Conservation (phyloP, 2,329 filamentous ascomycete genomes). For the Thermothelomyces thermophilus region DNA sequence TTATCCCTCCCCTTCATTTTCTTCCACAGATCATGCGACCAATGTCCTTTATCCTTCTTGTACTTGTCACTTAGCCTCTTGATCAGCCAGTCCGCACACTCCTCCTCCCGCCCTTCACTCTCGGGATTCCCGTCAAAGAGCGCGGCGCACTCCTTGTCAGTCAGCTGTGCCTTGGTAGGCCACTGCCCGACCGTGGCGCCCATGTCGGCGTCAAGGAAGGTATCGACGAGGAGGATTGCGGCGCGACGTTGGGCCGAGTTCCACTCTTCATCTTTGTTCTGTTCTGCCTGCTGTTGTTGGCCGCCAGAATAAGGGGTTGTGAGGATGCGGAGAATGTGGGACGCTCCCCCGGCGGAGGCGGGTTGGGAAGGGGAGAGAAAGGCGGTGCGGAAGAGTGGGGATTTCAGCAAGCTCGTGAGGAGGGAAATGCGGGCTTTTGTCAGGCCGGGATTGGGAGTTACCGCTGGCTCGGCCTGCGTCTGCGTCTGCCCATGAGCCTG, state of each 20-base stretch:
- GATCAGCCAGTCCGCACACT: conserved; percentile 52
- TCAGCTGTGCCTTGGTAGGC: conserved; percentile 35
- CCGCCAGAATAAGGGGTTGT: conserved; percentile 3
- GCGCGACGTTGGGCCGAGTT: conserved; percentile 46
- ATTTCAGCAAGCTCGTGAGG: conserved; percentile 52
- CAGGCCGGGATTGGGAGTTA: conserved; percentile 22
- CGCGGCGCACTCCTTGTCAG: conserved; percentile 32
- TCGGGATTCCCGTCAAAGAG: not conserved
- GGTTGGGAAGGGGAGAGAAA: conserved; percentile 42
- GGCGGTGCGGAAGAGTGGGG: conserved; percentile 43
- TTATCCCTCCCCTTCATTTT: conserved; percentile 25
- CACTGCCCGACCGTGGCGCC: conserved; percentile 52
- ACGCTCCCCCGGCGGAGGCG: conserved; percentile 39
- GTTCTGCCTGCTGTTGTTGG: not conserved
- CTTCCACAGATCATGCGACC: conserved; percentile 39
- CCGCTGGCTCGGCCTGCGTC: not conserved
- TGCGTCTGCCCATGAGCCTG: too few relatives aligned
- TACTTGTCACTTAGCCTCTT: conserved; percentile 34
- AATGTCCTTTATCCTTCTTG: conserved; percentile 34
- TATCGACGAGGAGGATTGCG: conserved; percentile 55
- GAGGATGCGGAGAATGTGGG: conserved; percentile 46
- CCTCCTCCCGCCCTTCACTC: conserved; percentile 25
- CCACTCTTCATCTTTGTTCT: conserved; percentile 37
- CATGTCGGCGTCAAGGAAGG: conserved; percentile 60
- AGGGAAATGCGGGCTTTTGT: conserved; percentile 40